phyloP scores from a whole-genome alignment of 2,329 filamentous ascomycete genomes.

The Aspergillus caelatus region DNA sequence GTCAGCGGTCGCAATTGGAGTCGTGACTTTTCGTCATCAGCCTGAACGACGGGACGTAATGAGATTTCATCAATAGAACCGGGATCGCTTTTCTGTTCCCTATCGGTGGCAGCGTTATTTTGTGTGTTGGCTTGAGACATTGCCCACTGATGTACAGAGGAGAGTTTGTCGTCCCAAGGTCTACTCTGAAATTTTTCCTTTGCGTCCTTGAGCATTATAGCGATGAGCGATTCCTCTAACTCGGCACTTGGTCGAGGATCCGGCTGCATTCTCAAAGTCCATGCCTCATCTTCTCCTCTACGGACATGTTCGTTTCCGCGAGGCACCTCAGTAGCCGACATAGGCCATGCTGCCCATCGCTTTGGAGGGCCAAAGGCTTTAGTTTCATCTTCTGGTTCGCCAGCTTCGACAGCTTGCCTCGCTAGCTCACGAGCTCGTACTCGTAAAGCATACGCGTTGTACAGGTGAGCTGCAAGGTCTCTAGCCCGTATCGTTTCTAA shows the following conservation, averaged over 20 bases:
- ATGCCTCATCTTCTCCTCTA: conserved; percentile 54
- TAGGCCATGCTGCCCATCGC: conserved; percentile 84
- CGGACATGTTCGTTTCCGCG: conserved; percentile 54
- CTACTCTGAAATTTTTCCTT: conserved; percentile 63
- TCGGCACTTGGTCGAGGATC: conserved; percentile 58
- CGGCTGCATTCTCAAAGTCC: conserved; percentile 53
- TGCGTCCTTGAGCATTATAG: conserved; percentile 66
- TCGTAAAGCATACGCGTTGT: conserved; percentile 74
- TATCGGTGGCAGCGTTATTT: conserved; percentile 23
- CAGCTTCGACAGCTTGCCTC: conserved; percentile 10
- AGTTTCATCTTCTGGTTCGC: conserved; percentile 11
- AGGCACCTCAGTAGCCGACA: conserved; percentile 66
- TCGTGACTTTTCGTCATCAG: conserved; percentile 71
- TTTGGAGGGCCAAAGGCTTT: conserved; percentile 51
- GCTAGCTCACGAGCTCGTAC: conserved; percentile 37
- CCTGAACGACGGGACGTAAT: conserved; percentile 58
- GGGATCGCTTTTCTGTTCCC: conserved; percentile 23
- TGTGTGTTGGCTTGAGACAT: conserved; percentile 12
- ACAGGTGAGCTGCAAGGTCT: conserved; percentile 76
- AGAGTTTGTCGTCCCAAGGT: conserved; percentile 32
- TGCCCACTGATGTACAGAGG: neutral
- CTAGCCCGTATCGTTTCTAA: conserved; percentile 65
- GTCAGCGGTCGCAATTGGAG: conserved; percentile 68
- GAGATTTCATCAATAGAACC: conserved; percentile 15
- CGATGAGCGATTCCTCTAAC: conserved; percentile 71